phyloP scores from a whole-genome alignment of 257 asterid species.

The Jaltomata sinuosa region DNA sequence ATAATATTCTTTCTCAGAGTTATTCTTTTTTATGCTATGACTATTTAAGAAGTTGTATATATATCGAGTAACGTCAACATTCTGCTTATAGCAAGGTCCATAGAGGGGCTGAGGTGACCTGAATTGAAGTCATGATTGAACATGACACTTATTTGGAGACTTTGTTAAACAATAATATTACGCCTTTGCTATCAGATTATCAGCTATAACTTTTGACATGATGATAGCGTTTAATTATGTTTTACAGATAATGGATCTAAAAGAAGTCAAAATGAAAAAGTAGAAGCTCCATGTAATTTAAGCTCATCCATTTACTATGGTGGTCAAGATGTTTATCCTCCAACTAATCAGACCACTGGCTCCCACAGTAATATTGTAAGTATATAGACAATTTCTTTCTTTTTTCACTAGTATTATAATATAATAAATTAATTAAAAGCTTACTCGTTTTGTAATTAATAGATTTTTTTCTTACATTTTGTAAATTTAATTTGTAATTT shows the following conservation, averaged over 20 bases:
- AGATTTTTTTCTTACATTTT: neutral
- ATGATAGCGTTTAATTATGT: neutral
- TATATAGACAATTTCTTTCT: neutral
- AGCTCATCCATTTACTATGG: conserved; percentile 3
- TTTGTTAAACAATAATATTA: neutral
- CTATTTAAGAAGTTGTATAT: neutral
- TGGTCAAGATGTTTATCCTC: conserved; percentile 5
- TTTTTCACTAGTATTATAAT: neutral
- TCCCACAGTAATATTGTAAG: neutral
- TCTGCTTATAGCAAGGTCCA: neutral
- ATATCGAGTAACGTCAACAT: too few relatives aligned
- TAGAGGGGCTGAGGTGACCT: too few relatives aligned
- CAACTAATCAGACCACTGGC: neutral
- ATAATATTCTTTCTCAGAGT: neutral
- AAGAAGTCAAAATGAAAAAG: neutral
- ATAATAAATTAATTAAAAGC: neutral
- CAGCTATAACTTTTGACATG: neutral
- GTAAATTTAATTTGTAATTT: neutral
- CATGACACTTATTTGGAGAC: neutral
- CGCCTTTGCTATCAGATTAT: neutral
- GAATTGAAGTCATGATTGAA: neutral
- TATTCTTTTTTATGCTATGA: neutral
- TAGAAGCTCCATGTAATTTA: neutral
- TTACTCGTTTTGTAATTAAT: neutral
- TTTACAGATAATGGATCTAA: neutral